Evolutionary conservation across 441 rosid species (phyloP).

Genomic region (Viola pubescens): DNA sequence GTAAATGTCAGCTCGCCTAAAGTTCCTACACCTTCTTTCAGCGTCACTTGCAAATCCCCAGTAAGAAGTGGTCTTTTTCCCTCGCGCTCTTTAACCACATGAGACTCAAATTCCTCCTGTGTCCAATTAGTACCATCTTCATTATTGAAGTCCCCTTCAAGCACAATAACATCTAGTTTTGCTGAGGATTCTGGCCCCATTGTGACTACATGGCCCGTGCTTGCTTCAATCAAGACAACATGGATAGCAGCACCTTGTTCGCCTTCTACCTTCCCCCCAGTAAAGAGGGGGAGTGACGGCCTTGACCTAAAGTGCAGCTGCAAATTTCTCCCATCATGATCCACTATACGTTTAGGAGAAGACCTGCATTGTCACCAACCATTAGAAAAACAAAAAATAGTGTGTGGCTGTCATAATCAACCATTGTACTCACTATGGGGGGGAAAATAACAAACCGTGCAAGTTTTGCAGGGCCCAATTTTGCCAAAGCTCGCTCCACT

Average conservation of each 20-base stretch:
- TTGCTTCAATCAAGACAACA: slow-evolving; percentile 49
- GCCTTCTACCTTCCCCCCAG: slow-evolving; percentile 88
- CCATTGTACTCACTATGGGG: background rate
- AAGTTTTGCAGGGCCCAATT: slow-evolving; percentile 58
- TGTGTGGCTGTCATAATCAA: background rate
- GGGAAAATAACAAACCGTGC: slow-evolving; percentile 35
- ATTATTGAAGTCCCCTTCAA: slow-evolving; percentile 82
- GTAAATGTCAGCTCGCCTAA: slow-evolving; percentile 77
- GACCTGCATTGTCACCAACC: slow-evolving; percentile 38
- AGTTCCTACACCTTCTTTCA: slow-evolving; percentile 87
- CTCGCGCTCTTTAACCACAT: slow-evolving; percentile 79
- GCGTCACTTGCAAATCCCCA: slow-evolving; percentile 67
- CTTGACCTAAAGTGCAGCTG: slow-evolving; percentile 69
- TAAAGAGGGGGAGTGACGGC: slow-evolving; percentile 74
- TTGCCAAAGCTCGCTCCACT: slow-evolving; percentile 86
- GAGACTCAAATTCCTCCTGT: slow-evolving; percentile 66
- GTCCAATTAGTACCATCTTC: slow-evolving; percentile 75
- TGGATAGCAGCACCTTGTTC: slow-evolving; percentile 80
- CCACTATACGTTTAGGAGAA: slow-evolving; percentile 69
- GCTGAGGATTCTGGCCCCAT: slow-evolving; percentile 62
- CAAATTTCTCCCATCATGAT: slow-evolving; percentile 64
- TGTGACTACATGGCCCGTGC: slow-evolving; percentile 51
- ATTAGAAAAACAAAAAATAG: slow-evolving; percentile 12
- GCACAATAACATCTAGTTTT: slow-evolving; percentile 70
- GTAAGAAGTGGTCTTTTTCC: slow-evolving; percentile 78